These are phyloP conservation scores for Remersonia thermophila DNA, from an alignment of 2,329 filamentous ascomycete species.

Conservation along the genomic window DNA sequence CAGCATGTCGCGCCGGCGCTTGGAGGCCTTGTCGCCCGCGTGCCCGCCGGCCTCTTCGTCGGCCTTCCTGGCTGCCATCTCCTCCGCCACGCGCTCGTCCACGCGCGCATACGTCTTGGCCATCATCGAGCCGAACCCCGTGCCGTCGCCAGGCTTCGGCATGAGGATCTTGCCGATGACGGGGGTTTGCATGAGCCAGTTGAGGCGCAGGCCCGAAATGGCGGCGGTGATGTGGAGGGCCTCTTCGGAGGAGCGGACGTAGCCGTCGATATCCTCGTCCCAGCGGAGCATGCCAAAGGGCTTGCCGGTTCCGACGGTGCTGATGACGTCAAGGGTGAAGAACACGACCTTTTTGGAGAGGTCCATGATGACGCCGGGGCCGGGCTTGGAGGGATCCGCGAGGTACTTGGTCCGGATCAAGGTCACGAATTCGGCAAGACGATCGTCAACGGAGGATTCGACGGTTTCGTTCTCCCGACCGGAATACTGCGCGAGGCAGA, in stretches of 20 bases:
- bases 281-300: slow-evolving; percentile 35
- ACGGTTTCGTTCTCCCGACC: slow-evolving; percentile 40
- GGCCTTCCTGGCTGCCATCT: slow-evolving; percentile 1
- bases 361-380: slow-evolving; percentile 30
- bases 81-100: slow-evolving; percentile 16
- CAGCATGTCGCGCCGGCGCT: slow-evolving; percentile 18
- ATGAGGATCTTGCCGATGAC: slow-evolving; percentile 18
- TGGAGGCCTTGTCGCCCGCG: not conserved
- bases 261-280: slow-evolving; percentile 36
- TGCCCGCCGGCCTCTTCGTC: slow-evolving; percentile 2
- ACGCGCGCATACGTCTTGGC: slow-evolving; percentile 19
- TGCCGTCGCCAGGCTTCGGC: slow-evolving; percentile 19
- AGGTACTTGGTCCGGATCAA: slow-evolving; percentile 36
- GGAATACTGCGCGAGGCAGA: slow-evolving; percentile 28
- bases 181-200: slow-evolving; percentile 4
- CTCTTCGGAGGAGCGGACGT: slow-evolving; percentile 22
- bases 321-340: slow-evolving; percentile 45
- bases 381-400: slow-evolving; percentile 3
- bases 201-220: slow-evolving; percentile 4
- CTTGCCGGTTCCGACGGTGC: slow-evolving; percentile 37
- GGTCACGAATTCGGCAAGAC: slow-evolving; percentile 32
- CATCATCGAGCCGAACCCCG: slow-evolving; percentile 26
- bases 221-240: slow-evolving; percentile 5
- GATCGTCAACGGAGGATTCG: slow-evolving; percentile 36
- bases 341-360: slow-evolving; percentile 36